Percentiles rank a stretch among this genome's conserved stretches.
phyloP scores from a whole-genome alignment of 805 yeast genomes.

The Ogataea parapolymorpha region DNA sequence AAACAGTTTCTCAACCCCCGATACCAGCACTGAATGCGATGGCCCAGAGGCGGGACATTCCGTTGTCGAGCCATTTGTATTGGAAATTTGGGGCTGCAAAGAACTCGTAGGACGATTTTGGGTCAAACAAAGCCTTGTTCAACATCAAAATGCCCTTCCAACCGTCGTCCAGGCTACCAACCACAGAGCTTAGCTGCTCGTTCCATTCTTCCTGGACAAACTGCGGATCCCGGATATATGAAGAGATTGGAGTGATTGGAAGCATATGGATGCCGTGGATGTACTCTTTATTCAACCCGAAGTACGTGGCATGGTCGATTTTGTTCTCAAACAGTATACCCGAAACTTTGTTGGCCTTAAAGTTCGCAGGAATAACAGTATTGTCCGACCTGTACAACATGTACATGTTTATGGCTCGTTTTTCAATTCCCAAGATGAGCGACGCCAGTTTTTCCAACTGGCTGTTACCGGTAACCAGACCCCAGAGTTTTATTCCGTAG shows the following conservation, averaged over 20 bases:
- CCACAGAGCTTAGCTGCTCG: slow-evolving; percentile 32
- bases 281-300: slow-evolving; percentile 57
- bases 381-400: slow-evolving; percentile 49
- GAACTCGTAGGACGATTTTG: slow-evolving; percentile 39
- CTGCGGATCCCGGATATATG: slow-evolving; percentile 48
- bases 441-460: slow-evolving; percentile 54
- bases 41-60: slow-evolving; percentile 62
- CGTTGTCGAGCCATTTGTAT: slow-evolving; percentile 49
- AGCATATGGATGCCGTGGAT: slow-evolving; percentile 80
- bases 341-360: slow-evolving; percentile 56
- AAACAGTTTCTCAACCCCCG: slow-evolving; percentile 21
- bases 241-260: slow-evolving; percentile 62
- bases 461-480: slow-evolving; percentile 48
- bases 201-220: slow-evolving; percentile 49
- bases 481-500: slow-evolving; percentile 72
- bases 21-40: slow-evolving; percentile 57
- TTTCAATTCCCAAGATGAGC: slow-evolving; percentile 55
- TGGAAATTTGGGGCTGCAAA: slow-evolving; percentile 36
- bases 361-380: slow-evolving; percentile 46
- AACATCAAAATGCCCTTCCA: slow-evolving; percentile 60
- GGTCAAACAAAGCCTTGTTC: slow-evolving; percentile 44
- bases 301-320: slow-evolving; percentile 68
- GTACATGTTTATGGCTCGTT: slow-evolving; percentile 53
- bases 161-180: slow-evolving; percentile 44
- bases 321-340: slow-evolving; percentile 74